Evolutionary conservation across 1,284 basidiomycete species (phyloP), one percentile per base, ranked within the genome.

Genomic region (Cystobasidium sp.): DNA sequence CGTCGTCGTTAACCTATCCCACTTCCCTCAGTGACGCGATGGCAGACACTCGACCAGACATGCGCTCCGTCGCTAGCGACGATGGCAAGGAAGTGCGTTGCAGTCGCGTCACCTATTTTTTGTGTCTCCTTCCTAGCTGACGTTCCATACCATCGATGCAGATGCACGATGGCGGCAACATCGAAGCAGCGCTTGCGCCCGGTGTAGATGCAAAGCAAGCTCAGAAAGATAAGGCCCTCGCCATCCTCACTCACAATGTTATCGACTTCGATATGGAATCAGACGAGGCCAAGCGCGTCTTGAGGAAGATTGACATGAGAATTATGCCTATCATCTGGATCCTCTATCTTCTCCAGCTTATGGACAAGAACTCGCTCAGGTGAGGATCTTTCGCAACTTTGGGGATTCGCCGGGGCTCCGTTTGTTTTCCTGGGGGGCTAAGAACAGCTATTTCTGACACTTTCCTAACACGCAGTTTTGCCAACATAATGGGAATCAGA

Each of bases 271-370:
- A 63, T 24, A 9, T 16, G 14, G 18, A 63, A 10, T 63, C 61
- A 3, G 56, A 43, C 3, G 81, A 81, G 47, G 67, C 70, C 53
- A 70, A 72, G n/a, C 62, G 61, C 3, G 77, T 81, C 3, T 64
- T 81, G 1, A 74, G 78, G 55, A 82, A 82, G 74, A 78, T 82
- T 62, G 81, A 82, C 76, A 16, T 43, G 61, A 52, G 78, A 41
- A 73, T 82, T 52, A 71, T 82, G 72, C 81, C 81, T 0, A 67
- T 82, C 8, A 78, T 81, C 75, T 79, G 75, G 64, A 20, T 77
- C 14, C 62, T 75, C 3, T 78, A 79, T 12, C 44, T 78, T 16
- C 66, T 81, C 8, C 81, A 81, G 52, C 44, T 63, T 9, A 63
- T 63, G 61, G 61, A 63, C 61, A 63, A 63, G 61, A 63, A 63